phyloP scores from a whole-genome alignment of 2,329 filamentous ascomycete species.

The Neofusicoccum ribis region DNA sequence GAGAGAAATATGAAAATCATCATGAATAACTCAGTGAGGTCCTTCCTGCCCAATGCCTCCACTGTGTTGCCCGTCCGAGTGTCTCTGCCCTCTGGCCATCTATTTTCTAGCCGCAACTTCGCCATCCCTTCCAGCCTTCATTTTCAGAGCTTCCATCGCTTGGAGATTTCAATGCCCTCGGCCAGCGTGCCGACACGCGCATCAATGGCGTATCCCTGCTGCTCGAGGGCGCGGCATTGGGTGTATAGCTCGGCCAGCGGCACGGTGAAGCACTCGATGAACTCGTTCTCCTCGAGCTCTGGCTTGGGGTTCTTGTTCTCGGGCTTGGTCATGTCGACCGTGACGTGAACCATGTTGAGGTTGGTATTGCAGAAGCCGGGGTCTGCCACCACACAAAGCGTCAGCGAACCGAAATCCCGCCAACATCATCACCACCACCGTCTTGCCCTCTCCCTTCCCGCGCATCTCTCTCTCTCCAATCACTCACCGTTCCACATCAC shows the following conservation, averaged over 20 bases:
- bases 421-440: too few species aligned
- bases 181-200: constrained; percentile 75
- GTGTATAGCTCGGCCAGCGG: constrained; percentile 65
- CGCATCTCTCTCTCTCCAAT: constrained; percentile 17
- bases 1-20: background rate
- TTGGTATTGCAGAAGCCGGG: constrained; percentile 46
- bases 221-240: constrained; percentile 66
- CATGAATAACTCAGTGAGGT: background rate
- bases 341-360: constrained; percentile 68
- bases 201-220: constrained; percentile 75
- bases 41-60: background rate
- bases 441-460: too few species aligned
- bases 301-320: constrained; percentile 68
- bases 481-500: constrained; percentile 46
- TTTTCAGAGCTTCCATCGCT: constrained; percentile 42
- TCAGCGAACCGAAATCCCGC: too few species aligned
- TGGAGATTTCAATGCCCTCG: constrained; percentile 74
- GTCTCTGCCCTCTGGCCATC: background rate
- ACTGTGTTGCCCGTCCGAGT: background rate
- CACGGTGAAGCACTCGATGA: constrained; percentile 76
- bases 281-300: constrained; percentile 75
- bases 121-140: background rate
- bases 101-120: background rate
- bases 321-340: constrained; percentile 66
- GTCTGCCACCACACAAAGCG: constrained; percentile 23